Conservation (phyloP, 2,329 filamentous ascomycete genomes). For the Fusarium haematococcum region DNA sequence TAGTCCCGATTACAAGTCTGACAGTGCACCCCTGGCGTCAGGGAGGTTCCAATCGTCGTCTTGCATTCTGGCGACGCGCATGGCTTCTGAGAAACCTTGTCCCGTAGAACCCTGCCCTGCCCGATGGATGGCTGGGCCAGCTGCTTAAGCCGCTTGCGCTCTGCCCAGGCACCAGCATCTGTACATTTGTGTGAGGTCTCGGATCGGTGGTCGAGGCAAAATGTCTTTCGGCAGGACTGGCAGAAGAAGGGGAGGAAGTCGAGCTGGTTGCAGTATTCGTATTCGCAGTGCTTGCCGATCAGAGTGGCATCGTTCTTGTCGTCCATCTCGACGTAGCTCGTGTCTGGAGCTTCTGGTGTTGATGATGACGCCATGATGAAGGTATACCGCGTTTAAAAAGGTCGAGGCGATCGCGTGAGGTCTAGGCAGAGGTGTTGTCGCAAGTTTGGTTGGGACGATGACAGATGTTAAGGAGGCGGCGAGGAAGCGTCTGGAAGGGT, state of each 20-base stretch:
- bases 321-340: constrained; percentile 79
- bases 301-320: constrained; percentile 80
- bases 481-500: constrained; percentile 51
- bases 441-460: constrained; percentile 38
- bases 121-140: constrained; percentile 66
- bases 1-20: constrained; percentile 77
- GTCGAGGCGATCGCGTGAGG: neutral
- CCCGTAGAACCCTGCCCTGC: constrained; percentile 64
- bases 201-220: constrained; percentile 92
- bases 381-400: constrained; percentile 21
- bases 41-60: constrained; percentile 75
- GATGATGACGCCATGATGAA: constrained; percentile 66
- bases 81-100: constrained; percentile 71
- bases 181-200: constrained; percentile 82
- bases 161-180: constrained; percentile 72
- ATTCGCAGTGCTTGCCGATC: constrained; percentile 91
- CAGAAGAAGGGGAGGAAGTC: constrained; percentile 97
- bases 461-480: constrained; percentile 41
- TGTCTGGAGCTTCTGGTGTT: constrained; percentile 55
- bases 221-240: constrained; percentile 86
- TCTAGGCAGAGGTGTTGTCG: constrained; percentile 46
- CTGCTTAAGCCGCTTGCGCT: constrained; percentile 65
- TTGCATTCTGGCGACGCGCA: constrained; percentile 77
- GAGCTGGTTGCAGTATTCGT: constrained; percentile 90
- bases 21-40: constrained; percentile 78